These are phyloP conservation scores for Saccharomyces hybrid DNA, from an alignment of 1,139 yeast species.

Conservation along the genomic window DNA sequence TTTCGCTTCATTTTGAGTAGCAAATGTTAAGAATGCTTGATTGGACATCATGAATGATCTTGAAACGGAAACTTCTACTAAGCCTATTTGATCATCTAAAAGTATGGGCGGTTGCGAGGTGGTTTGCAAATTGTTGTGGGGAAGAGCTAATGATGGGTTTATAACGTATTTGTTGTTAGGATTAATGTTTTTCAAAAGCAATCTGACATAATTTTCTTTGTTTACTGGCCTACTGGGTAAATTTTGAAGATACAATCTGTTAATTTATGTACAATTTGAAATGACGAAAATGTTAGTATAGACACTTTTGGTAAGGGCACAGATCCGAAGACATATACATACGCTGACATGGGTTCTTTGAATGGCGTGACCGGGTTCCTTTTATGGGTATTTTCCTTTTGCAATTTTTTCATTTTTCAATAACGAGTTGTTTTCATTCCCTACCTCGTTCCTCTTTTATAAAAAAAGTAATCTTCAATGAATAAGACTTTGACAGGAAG, in stretches of 20 bases:
- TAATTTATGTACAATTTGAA: background rate
- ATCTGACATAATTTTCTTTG: constrained; percentile 14
- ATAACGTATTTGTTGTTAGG: constrained; percentile 14
- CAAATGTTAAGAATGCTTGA: constrained; percentile 78
- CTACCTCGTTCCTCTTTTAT: background rate
- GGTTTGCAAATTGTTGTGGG: constrained; percentile 8
- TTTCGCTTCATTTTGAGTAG: constrained; percentile 38
- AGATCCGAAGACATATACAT: background rate
- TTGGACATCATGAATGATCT: constrained; percentile 49
- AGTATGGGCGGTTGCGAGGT: background rate
- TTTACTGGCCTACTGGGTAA: constrained; percentile 26
- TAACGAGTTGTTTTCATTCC: background rate
- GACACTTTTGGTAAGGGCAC: background rate
- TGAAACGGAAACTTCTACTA: constrained; percentile 18
- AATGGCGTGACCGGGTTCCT: background rate
- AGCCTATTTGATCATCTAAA: constrained; percentile 17
- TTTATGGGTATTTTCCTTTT: background rate
- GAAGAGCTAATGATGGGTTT: constrained; percentile 11
- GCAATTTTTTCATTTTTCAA: background rate
- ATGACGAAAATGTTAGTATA: constrained; percentile 1
- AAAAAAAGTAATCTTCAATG: background rate
- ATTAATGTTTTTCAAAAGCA: constrained; percentile 17
- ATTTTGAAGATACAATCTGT: constrained; percentile 18
- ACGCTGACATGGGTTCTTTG: background rate
- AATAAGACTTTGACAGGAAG: background rate